Evolutionary conservation across 208 protist species (phyloP), one percentile per base, ranked within the genome.

Genomic region (Porcisia deanei): DNA sequence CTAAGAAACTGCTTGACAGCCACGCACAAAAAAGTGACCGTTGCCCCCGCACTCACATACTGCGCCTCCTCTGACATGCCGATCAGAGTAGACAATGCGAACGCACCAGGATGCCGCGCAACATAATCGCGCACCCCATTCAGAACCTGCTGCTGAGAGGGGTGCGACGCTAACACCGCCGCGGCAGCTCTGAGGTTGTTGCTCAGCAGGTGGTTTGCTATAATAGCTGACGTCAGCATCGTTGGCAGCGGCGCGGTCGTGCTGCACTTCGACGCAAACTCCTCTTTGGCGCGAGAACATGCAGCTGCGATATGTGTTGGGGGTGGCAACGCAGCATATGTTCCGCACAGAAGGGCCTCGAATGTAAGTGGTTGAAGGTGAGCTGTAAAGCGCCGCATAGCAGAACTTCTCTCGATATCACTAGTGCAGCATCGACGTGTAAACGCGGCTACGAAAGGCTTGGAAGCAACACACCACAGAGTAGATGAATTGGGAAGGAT

Each of bases 301-400:
- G 72, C 72, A 0, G 55, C 66, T 8, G 72, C 58, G 14, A 82
- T 49, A 30, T n/a, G 22, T 12, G 16, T 22, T 16, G 77, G 77
- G 3, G 63, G 59, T 10, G 77, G 77, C 59, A 82, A 47, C 59
- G 53, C 39, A 10, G 41, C 60, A 37, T 78, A 39, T 34, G 76
- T 30, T 25, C 88, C 88, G 66, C 85, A 92, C 10, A 91, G 67
- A n/a, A 95, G 80, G 14, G 76, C 60, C 60, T 93, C 84, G 68
- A 95, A 95, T 39, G 79, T 88, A 39, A 95, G 80, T 5, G 66
- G 65, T 37, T 71, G 63, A 20, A 89, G 79, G 12, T 78, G 71
- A 34, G 69, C 45, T 18, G 84, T 83, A 20, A 67, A 77, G 3
- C 75, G 77, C 59, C 81, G 53, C 82, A 90, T 88, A 6, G 72